Base-by-base conservation (phyloP, 129 eudicot species). In the Saposhnikovia divaricata region DNA sequence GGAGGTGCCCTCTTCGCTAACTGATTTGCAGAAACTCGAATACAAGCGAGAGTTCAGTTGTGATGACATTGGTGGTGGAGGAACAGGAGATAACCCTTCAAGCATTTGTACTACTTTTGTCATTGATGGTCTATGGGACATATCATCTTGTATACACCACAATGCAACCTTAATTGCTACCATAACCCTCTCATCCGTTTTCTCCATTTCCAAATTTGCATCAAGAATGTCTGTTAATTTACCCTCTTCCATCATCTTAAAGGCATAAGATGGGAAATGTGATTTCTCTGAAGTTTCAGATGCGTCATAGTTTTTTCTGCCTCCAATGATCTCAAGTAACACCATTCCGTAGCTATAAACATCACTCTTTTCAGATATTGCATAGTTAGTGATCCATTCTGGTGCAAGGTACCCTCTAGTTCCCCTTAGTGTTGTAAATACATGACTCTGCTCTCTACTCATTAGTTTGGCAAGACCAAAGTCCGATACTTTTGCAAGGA, bases 81-180 rank as follows among this genome's bases (percentile, higher is more conserved):
- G 90, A n/a, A 90, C 98, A 18, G 87, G 86, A 4, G 87, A 65
- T 10, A 90, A 70, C 73, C 96, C 91, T 87, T 95, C 97, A 19
- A 95, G 98, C 98, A 92, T 90, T 78, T 87, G 98, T 59, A 92
- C 96, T 39, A 92, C 98, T 86, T 85, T 91, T 15, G 88, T 82
- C 97, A 91, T 93, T 1, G 97, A 81, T 0, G 98, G 98, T 43
- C 98, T 83, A 13, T 82, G 80, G 4, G 57, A 48, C 93, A 89
- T 87, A 61, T 93, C 98, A 70, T 93, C 98, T 57, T 93, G 98
- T 77, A 93, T 91, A 77, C 98, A 93, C 98, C 98, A 93, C 85
- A 93, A 80, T 43, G 98, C 98, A 37, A 93, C 98, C 46, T 82
- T 88, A 3, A 92, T 88, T 9, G 93, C 97, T 43, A 82, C 84